These are phyloP conservation scores for Triticum dicoccoides DNA, from an alignment of 176 grass and related monocot genomes.

Conservation along the genomic window DNA sequence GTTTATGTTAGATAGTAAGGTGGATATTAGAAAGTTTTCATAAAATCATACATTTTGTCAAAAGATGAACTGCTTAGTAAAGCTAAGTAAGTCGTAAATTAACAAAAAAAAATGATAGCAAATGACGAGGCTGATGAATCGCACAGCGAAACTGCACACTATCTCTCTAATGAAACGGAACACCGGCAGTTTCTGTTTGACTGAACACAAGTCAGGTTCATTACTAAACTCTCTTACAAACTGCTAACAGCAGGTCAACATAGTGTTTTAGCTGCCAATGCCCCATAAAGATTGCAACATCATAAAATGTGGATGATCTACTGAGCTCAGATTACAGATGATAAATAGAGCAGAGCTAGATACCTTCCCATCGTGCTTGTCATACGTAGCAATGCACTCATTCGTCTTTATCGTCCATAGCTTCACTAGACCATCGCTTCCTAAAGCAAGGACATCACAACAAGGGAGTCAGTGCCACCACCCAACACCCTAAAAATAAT, in stretches of 20 bases:
- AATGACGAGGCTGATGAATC: background rate
- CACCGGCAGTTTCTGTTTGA: background rate
- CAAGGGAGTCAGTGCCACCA: constrained; percentile 22
- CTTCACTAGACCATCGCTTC: constrained; percentile 95
- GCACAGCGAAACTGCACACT: background rate
- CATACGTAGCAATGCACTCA: constrained; percentile 93
- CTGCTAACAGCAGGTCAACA: background rate
- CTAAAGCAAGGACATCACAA: constrained; percentile 44
- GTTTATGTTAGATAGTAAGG: background rate
- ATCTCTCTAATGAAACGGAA: background rate
- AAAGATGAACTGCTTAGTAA: background rate
- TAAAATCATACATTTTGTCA: background rate
- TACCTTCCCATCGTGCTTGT: constrained; percentile 96
- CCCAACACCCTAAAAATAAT: background rate
- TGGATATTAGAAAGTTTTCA: background rate
- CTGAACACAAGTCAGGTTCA: background rate
- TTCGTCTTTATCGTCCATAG: constrained; percentile 90
- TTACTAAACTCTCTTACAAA: background rate
- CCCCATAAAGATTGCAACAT: background rate
- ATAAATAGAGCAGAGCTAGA: constrained; percentile 9
- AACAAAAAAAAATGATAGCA: background rate
- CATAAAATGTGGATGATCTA: background rate
- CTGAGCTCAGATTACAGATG: constrained; percentile 1
- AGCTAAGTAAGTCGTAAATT: background rate
- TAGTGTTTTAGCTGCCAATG: background rate